Base-by-base conservation (phyloP, 805 yeast species). In the Zygoascus flipseniorum region DNA sequence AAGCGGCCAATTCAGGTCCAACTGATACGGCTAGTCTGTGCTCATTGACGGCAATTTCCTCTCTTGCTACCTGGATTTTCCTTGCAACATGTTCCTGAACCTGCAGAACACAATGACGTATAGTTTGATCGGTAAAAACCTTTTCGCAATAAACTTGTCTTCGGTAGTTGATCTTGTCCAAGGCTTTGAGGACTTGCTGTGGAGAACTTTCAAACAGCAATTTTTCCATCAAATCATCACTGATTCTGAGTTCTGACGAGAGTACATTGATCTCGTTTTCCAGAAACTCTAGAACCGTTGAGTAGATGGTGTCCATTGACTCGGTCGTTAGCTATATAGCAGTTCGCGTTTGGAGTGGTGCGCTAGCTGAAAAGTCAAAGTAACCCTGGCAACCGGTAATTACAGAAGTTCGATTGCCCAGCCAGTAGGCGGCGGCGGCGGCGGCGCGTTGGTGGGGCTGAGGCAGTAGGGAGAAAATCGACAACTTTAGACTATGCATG, bases 51-150 rank as follows among this genome's bases (percentile, higher is more conserved):
- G 35, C 35, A 6, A 48, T n/a, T 9, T 23, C 35, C 5, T 35
- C 32, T 39, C 45, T 5, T 8, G 51, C 44, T 5, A 11, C 43
- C 19, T 41, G 31, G 31, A 41, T n/a, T 6, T 20, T 23, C 10
- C 14, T 31, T 31, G 31, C 5, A n/a, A 46, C 49, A 46, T 31
- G 16, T n/a, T 46, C 49, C 6, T 31, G 41, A n/a, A 46, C 26
- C 49, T 46, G 37, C 26, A 31, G 14, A 31, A 50, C 37, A 23
- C 47, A 50, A 44, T 50, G 53, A 8, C 43, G 26, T 14, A 42
- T 23, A 18, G 48, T 44, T 44, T 55, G 58, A 23, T 50, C 56
- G 20, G 51, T 55, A 31, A 55, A 52, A 16, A 55, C 19, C 31
- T 31, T 41, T 41, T 52, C 51, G 23, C 47, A 42, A 37, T 52